phyloP scores from a whole-genome alignment of 164 flowering plant genomes.

The Chimonanthus praecox region DNA sequence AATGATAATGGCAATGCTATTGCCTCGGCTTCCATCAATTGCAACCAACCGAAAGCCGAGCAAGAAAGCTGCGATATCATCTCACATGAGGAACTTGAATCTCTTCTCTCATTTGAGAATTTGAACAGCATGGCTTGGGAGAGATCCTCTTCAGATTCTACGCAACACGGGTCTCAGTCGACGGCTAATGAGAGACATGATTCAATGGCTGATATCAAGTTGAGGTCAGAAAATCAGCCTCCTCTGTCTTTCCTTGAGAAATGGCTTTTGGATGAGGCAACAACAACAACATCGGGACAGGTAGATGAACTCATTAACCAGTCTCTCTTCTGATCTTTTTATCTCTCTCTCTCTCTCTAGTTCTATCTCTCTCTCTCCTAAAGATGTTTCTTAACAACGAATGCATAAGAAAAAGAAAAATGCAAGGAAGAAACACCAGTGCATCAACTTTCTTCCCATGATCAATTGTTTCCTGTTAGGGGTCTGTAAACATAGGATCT shows the following conservation, averaged over 20 bases:
- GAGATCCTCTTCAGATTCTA: conserved; percentile 29
- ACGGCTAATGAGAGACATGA: background rate
- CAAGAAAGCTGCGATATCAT: conserved; percentile 26
- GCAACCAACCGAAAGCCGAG: conserved; percentile 14
- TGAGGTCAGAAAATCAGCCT: conserved; percentile 11
- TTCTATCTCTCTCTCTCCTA: background rate
- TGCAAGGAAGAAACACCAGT: background rate
- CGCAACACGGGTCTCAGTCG: conserved; percentile 12
- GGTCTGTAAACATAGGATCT: conserved; percentile 10
- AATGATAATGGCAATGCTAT: background rate
- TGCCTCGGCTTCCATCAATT: background rate
- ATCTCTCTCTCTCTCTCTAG: conserved; percentile 2
- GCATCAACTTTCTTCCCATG: background rate
- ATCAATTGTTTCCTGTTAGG: background rate
- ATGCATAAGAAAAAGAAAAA: background rate
- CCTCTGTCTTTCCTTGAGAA: conserved; percentile 22
- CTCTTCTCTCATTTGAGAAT: conserved; percentile 49
- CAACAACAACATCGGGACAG: conserved; percentile 5
- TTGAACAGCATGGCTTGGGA: conserved; percentile 36
- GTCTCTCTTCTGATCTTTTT: conserved; percentile 23
- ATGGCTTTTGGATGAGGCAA: conserved; percentile 31
- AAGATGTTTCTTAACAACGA: conserved; percentile 5
- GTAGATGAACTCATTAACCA: conserved; percentile 40
- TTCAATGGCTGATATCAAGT: conserved; percentile 7
- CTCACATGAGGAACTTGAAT: conserved; percentile 42